Conservation (phyloP, 2,329 filamentous ascomycete species). For the Mycosphaerella arachidis region DNA sequence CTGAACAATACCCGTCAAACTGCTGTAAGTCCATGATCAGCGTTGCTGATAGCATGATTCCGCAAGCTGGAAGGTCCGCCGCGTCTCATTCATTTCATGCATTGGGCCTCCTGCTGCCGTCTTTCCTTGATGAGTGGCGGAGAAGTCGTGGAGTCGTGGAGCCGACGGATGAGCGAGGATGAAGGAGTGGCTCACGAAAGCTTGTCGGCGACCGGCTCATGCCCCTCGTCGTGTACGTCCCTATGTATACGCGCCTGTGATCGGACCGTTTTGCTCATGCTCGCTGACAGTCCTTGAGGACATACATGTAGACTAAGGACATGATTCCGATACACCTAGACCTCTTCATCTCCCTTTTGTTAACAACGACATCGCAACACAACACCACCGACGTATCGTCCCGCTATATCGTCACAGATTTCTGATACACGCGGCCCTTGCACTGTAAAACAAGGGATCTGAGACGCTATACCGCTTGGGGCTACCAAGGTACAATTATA, state of each 20-base stretch:
- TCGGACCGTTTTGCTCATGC: background rate
- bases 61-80: background rate
- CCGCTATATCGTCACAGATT: background rate
- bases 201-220: background rate
- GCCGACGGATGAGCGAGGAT: background rate
- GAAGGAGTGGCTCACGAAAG: background rate
- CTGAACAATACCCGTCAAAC: too few relatives aligned
- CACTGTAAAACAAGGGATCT: background rate
- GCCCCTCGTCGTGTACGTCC: background rate
- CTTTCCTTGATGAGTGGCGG: background rate
- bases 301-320: too few relatives aligned
- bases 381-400: background rate
- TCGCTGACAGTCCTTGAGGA: background rate
- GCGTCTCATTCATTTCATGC: background rate
- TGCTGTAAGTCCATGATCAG: too few relatives aligned
- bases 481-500: background rate
- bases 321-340: too few relatives aligned
- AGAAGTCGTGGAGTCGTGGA: background rate
- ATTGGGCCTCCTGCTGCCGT: background rate
- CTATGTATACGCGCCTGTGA: background rate
- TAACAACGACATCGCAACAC: background rate
- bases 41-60: background rate
- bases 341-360: background rate
- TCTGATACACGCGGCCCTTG: background rate
- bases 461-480: background rate